A percentile compares a stretch with the other conserved stretches of the same genome.
phyloP scores from a whole-genome alignment of 306 rosid genomes.

The Vachellia collinsii region DNA sequence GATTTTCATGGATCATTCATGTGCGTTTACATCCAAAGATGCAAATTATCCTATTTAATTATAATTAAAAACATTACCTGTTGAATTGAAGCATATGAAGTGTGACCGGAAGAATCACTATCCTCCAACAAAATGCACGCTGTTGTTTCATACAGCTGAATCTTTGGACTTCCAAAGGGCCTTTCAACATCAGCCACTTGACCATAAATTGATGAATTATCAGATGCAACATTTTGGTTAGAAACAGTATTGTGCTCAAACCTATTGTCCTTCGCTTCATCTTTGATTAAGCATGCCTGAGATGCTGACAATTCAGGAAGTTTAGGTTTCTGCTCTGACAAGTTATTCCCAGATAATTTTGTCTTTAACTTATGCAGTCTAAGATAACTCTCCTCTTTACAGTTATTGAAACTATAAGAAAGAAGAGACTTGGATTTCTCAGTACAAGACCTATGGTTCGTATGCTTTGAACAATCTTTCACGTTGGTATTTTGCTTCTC shows the following conservation, averaged over 20 bases:
- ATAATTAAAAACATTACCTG: slow-evolving; percentile 53
- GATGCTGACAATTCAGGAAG: slow-evolving; percentile 29
- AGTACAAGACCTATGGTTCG: slow-evolving; percentile 35
- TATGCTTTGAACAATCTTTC: slow-evolving; percentile 40
- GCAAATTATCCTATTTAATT: background rate
- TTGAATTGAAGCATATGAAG: slow-evolving; percentile 45
- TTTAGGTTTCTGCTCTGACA: slow-evolving; percentile 30
- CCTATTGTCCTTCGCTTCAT: slow-evolving; percentile 34
- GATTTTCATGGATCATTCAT: background rate
- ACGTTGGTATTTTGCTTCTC: slow-evolving; percentile 34
- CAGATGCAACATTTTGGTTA: slow-evolving; percentile 11
- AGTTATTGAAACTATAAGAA: slow-evolving; percentile 32
- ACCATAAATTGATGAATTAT: slow-evolving; percentile 33
- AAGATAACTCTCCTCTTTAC: slow-evolving; percentile 25
- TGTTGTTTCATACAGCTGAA: slow-evolving; percentile 37
- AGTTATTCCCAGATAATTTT: slow-evolving; percentile 11
- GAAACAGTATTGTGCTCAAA: slow-evolving; percentile 25
- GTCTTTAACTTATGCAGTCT: slow-evolving; percentile 37
- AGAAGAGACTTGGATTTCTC: slow-evolving; percentile 46
- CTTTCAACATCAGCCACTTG: slow-evolving; percentile 28
- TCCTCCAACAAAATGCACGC: slow-evolving; percentile 31
- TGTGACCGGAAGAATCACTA: slow-evolving; percentile 41
- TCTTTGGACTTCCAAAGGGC: slow-evolving; percentile 33
- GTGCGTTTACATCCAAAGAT: background rate
- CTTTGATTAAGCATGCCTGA: slow-evolving; percentile 32